Evolutionary conservation across 345 rosid species (phyloP).

Genomic region (Melaleuca alternifolia): DNA sequence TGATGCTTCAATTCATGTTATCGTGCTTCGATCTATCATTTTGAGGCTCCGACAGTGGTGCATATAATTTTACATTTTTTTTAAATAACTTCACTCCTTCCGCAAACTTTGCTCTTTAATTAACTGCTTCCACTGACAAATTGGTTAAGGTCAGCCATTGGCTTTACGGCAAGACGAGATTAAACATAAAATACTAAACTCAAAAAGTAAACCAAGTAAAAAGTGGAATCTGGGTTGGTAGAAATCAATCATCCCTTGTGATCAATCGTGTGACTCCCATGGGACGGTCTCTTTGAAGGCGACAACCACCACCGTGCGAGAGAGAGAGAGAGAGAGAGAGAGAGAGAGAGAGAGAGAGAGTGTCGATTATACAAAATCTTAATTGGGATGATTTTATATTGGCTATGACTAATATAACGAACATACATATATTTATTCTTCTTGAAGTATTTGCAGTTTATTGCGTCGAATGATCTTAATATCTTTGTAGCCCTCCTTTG

Average conservation of each 20-base stretch:
- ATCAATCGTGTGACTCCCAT: not conserved
- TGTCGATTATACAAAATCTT: not conserved
- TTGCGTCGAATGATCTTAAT: not conserved
- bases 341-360: not conserved
- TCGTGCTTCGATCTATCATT: not conserved
- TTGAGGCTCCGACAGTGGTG: not conserved
- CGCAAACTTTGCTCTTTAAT: not conserved
- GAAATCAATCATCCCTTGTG: not conserved
- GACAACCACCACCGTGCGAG: not conserved
- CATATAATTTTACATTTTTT: not conserved
- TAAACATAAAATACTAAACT: not conserved
- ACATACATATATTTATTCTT: not conserved
- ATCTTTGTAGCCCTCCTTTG: not conserved
- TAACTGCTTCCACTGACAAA: not conserved
- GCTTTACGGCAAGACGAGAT: not conserved
- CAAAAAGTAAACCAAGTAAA: not conserved
- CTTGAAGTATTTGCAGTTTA: not conserved
- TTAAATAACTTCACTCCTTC: not conserved
- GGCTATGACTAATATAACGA: too few species aligned
- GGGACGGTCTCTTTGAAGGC: not conserved
- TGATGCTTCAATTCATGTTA: not conserved
- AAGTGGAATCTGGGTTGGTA: not conserved
- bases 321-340: not conserved
- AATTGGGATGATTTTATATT: not conserved
- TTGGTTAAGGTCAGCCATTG: not conserved